Conservation (phyloP, 2,329 filamentous ascomycete species). For the Talaromyces pinophilus region DNA sequence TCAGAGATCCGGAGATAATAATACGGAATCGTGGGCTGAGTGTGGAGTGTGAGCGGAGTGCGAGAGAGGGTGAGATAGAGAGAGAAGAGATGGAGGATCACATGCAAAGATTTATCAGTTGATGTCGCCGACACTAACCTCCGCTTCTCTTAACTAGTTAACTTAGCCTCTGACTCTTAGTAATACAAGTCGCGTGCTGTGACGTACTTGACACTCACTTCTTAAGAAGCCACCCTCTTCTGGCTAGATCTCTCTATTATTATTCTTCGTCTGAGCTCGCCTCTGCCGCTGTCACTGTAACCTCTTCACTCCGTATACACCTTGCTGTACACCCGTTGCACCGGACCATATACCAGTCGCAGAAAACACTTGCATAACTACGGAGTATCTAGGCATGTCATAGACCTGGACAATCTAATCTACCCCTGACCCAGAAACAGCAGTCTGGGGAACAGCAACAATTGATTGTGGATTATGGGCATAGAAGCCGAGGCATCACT, state of each 20-base stretch:
- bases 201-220: neutral
- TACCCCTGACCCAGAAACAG: constrained; percentile 17
- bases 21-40: constrained; percentile 6
- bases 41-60: constrained; percentile 14
- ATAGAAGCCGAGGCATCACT: constrained; percentile 2
- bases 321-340: neutral
- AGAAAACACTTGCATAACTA: neutral
- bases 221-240: neutral
- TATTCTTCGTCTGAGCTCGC: neutral
- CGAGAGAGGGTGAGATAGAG: neutral
- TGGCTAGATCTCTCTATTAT: neutral
- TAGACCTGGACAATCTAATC: neutral
- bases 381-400: neutral
- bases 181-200: constrained; percentile 6
- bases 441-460: neutral
- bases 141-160: neutral
- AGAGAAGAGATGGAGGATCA: constrained; percentile 15
- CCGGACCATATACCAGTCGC: neutral
- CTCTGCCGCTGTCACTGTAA: neutral
- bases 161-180: neutral
- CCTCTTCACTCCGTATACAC: neutral
- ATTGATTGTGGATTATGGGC: neutral
- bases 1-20: constrained; percentile 5
- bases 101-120: constrained; percentile 21
- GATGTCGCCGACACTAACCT: neutral